Evolutionary conservation across 768 basidiomycete species (phyloP).

Genomic region (Tricholoma sp.): DNA sequence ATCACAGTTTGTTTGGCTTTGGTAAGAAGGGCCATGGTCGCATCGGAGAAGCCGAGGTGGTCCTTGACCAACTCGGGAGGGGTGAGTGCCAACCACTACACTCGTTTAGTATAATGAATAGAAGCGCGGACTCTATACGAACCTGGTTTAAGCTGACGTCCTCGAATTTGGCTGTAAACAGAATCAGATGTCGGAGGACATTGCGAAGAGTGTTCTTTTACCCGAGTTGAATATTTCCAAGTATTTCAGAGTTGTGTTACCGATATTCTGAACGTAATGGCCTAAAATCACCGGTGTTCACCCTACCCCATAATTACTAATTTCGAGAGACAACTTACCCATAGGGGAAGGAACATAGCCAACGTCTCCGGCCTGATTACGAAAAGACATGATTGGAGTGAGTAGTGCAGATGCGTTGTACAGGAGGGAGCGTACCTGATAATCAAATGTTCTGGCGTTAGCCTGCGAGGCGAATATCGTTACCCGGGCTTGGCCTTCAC

Average conservation of each 20-base stretch:
- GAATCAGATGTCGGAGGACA: conserved; percentile 8
- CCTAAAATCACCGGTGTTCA: conserved; percentile 21
- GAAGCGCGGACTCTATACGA: background rate
- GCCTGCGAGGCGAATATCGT: conserved; percentile 50
- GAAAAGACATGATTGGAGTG: background rate
- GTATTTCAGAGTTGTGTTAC: conserved; percentile 43
- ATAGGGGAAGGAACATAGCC: conserved; percentile 56
- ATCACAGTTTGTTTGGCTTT: conserved; percentile 39
- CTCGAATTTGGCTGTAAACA: conserved; percentile 5
- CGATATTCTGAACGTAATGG: conserved; percentile 52
- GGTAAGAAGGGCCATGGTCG: conserved; percentile 28
- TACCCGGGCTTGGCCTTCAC: conserved; percentile 48
- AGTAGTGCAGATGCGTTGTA: background rate
- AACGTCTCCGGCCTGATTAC: conserved; percentile 47
- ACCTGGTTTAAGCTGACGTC: conserved; percentile 33
- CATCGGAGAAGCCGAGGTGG: conserved; percentile 36
- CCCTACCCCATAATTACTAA: background rate
- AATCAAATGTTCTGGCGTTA: conserved; percentile 57
- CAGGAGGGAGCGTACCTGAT: conserved; percentile 31
- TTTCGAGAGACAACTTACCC: conserved; percentile 28
- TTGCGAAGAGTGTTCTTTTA: conserved; percentile 12
- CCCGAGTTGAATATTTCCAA: conserved; percentile 45
- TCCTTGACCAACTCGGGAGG: conserved; percentile 43
- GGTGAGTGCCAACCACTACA: conserved; percentile 33
- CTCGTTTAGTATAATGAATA: background rate